A percentile compares a stretch with the other conserved stretches of the same genome.
phyloP scores from a whole-genome alignment of 2,329 filamentous ascomycete species.

The Gnomoniopsis smithogilvyi region DNA sequence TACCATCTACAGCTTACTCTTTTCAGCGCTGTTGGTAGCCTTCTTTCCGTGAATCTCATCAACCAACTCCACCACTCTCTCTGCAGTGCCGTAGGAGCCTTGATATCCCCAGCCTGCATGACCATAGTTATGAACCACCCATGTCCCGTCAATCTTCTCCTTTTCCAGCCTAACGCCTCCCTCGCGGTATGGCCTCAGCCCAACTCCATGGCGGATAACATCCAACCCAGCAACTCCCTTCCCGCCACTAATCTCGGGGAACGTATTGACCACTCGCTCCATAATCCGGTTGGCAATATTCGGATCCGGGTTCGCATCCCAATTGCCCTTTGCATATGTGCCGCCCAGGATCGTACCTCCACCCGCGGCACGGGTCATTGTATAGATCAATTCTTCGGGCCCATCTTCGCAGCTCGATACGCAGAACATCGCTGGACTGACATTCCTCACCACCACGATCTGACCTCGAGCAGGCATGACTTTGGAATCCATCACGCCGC shows the following conservation, averaged over 20 bases:
- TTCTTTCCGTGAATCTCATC: slow-evolving; percentile 48
- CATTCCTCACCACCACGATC: slow-evolving; percentile 78
- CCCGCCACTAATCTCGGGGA: slow-evolving; percentile 61
- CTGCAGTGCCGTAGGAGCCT: slow-evolving; percentile 67
- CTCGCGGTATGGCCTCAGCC: slow-evolving; percentile 70
- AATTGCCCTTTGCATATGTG: slow-evolving; percentile 74
- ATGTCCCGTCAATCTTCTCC: slow-evolving; percentile 60
- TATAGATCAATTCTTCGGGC: slow-evolving; percentile 69
- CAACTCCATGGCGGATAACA: slow-evolving; percentile 78
- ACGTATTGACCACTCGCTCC: slow-evolving; percentile 65
- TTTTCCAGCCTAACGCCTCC: slow-evolving; percentile 74
- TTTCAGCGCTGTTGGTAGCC: slow-evolving; percentile 25
- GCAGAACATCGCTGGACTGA: slow-evolving; percentile 65
- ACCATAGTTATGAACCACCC: slow-evolving; percentile 79
- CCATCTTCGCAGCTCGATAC: slow-evolving; percentile 73
- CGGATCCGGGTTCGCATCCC: slow-evolving; percentile 75
- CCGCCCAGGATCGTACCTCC: slow-evolving; percentile 87
- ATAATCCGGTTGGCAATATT: slow-evolving; percentile 82
- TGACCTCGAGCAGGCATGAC: slow-evolving; percentile 80
- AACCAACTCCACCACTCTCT: slow-evolving; percentile 64
- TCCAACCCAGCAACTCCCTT: slow-evolving; percentile 70
- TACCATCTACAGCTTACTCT: slow-evolving; percentile 8
- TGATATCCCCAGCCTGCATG: slow-evolving; percentile 77
- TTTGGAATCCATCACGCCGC: slow-evolving; percentile 73
- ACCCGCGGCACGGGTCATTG: slow-evolving; percentile 76